phyloP scores from a whole-genome alignment of 139 green algal species.

The Coccomyxa sp. region DNA sequence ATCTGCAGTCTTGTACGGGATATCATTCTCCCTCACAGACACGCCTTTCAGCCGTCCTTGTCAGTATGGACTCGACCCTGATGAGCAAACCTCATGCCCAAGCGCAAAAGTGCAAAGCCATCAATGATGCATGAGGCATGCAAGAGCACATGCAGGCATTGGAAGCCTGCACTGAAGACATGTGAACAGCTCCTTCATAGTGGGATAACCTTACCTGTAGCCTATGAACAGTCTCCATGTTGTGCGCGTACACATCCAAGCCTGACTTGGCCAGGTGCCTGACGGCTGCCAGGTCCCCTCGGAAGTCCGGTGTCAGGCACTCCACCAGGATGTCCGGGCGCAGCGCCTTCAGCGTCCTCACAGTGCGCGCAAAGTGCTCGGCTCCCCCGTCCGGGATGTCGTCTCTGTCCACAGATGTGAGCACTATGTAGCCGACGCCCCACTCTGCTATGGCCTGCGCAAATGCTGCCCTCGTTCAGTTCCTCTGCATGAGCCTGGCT shows the following conservation, averaged over 20 bases:
- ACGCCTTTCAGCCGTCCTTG: too few species aligned
- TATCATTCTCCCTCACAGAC: too few species aligned
- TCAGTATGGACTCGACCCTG: too few species aligned
- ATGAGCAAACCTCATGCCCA: too few species aligned
- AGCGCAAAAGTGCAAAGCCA: too few species aligned
- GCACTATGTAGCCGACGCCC: conserved; percentile 86
- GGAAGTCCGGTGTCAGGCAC: conserved; percentile 92
- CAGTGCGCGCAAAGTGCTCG: conserved; percentile 79
- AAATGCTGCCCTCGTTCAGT: not conserved
- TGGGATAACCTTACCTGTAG: too few species aligned
- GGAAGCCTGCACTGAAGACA: too few species aligned
- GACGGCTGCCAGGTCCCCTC: conserved; percentile 74
- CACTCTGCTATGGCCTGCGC: conserved; percentile 68
- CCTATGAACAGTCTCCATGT: conserved; percentile 93
- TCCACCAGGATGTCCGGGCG: conserved; percentile 81
- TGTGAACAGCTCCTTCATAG: too few species aligned
- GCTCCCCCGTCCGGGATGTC: conserved; percentile 87
- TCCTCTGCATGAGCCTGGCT: too few species aligned
- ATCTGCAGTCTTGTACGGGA: too few species aligned
- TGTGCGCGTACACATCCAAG: conserved; percentile 98
- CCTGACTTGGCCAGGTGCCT: conserved; percentile 64
- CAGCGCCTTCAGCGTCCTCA: conserved; percentile 46
- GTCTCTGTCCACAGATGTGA: conserved; percentile 87
- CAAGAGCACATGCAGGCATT: too few species aligned
- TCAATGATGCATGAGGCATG: too few species aligned